Evolutionary conservation across 192 early-diverging fungal genomes (phyloP).

Genomic region (Backusella morwellensis): DNA sequence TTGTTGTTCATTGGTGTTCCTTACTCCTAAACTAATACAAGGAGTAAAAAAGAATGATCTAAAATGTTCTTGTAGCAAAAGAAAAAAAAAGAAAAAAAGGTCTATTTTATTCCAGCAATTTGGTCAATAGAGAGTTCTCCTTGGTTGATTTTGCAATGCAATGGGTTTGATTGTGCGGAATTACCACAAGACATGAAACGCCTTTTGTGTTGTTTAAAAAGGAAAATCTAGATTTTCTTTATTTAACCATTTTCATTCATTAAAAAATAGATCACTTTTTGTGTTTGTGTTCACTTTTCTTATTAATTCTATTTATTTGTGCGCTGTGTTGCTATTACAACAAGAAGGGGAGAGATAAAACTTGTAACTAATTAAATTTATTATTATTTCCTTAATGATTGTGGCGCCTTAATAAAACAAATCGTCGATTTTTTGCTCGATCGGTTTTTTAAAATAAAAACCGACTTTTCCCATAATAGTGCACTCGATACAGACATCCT

Average conservation of each 20-base stretch:
- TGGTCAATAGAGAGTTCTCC: neutral
- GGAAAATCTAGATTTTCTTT: neutral
- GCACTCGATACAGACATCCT: neutral
- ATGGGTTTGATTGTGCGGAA: neutral
- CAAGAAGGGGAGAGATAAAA: neutral
- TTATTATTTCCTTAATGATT: neutral
- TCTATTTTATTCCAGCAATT: neutral
- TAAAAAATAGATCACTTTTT: neutral
- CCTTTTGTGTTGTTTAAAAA: neutral
- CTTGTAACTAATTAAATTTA: no score
- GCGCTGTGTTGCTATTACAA: neutral
- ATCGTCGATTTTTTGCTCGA: no score
- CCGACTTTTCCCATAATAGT: neutral
- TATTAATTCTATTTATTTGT: neutral
- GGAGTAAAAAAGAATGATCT: neutral
- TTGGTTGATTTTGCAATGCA: neutral
- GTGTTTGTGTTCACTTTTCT: neutral
- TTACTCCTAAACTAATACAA: neutral
- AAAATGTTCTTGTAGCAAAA: neutral
- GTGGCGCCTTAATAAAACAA: no score
- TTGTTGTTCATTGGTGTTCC: neutral
- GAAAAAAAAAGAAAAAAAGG: neutral
- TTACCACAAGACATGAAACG: neutral
- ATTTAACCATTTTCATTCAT: neutral
- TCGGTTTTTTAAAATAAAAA: neutral